Percentiles rank a stretch among this genome's conserved stretches.
Conservation (phyloP, 331 rosid species). For the Quercus tomentella region DNA sequence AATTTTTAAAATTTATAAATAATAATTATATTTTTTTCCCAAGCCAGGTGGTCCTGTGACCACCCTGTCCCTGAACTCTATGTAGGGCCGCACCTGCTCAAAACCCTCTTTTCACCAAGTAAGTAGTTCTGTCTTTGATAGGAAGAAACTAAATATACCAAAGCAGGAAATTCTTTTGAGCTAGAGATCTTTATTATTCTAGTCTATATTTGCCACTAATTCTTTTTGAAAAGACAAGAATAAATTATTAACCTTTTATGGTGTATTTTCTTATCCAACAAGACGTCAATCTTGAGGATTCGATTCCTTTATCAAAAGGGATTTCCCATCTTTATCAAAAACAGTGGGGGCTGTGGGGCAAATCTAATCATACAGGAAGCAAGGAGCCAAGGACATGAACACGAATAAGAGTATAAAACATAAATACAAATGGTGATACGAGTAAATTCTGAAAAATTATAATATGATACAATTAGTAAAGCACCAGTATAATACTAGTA, state of each 20-base stretch:
- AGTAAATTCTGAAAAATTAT: too few species aligned
- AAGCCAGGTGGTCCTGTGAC: too few species aligned
- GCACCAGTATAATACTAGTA: fast-evolving
- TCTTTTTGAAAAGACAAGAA: slow-evolving; percentile 10
- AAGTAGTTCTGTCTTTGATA: slow-evolving; percentile 20
- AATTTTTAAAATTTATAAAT: too few species aligned
- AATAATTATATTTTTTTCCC: too few species aligned
- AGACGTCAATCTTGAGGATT: neutral
- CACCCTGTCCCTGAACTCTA: too few species aligned
- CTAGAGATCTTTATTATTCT: neutral
- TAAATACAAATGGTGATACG: too few species aligned
- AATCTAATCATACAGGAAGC: neutral
- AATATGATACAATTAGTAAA: fast-evolving
- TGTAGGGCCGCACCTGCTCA: too few species aligned
- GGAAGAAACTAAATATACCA: slow-evolving; percentile 38
- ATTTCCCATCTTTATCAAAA: neutral
- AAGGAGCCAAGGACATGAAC: too few species aligned
- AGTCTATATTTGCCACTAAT: neutral
- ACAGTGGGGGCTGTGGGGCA: neutral
- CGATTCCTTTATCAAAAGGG: neutral
- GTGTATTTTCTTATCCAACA: neutral
- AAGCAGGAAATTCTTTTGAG: neutral
- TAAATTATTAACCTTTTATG: neutral
- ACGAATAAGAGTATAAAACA: fast-evolving
- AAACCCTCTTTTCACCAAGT: slow-evolving; percentile 16